These are phyloP conservation scores for Trifolium repens DNA, from an alignment of 306 rosid species.

Conservation along the genomic window DNA sequence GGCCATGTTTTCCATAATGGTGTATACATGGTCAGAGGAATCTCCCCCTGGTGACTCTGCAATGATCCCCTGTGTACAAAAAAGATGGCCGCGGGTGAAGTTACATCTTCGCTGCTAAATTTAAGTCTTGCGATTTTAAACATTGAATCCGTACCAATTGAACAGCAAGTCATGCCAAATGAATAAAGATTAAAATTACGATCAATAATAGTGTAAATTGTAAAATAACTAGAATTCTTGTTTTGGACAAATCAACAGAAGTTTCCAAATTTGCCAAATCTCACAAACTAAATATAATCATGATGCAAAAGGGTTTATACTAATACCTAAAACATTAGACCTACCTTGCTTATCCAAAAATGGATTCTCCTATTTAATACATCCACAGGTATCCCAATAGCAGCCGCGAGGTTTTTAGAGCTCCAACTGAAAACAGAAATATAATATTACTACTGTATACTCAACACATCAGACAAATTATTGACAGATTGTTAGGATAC, in stretches of 20 bases:
- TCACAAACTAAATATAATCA: not conserved
- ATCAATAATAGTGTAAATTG: not conserved
- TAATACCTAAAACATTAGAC: constrained; percentile 24
- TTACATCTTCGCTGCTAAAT: constrained; percentile 30
- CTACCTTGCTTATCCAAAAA: constrained; percentile 94
- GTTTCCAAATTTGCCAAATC: not conserved
- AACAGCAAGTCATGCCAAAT: constrained; percentile 19
- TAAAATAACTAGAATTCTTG: not conserved
- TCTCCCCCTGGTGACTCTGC: constrained; percentile 66
- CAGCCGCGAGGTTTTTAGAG: constrained; percentile 73
- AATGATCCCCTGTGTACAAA: constrained; percentile 65
- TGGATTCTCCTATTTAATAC: constrained; percentile 72
- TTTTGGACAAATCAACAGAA: constrained; percentile 4
- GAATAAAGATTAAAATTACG: constrained; percentile 1
- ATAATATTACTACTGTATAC: constrained; percentile 4
- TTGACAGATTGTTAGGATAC: constrained; percentile 44
- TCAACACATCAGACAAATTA: constrained; percentile 23
- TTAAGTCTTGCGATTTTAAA: constrained; percentile 12
- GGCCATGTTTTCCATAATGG: constrained; percentile 65
- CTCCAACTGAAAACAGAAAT: constrained; percentile 74
- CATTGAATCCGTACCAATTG: constrained; percentile 21
- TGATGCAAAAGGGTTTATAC: not conserved
- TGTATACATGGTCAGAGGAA: constrained; percentile 62
- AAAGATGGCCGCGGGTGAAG: not conserved
- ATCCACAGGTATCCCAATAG: constrained; percentile 77